Evolutionary conservation across 2,329 filamentous ascomycete species (phyloP), one percentile per base, ranked within the genome.

Genomic region (Colletotrichum lini): DNA sequence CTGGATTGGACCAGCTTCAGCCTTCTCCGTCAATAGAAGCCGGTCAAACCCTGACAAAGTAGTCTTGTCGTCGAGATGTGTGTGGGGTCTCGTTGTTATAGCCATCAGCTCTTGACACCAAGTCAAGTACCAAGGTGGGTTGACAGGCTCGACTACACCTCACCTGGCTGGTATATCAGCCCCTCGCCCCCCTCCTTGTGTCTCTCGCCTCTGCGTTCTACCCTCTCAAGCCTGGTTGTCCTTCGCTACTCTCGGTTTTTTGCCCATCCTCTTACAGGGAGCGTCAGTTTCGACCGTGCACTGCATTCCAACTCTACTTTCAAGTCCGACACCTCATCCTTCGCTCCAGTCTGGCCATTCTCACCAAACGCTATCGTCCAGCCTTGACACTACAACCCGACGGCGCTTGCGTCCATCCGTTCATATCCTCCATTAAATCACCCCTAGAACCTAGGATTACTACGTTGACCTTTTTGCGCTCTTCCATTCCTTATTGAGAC

Each of bases 11-110:
- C 50, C 65, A 68, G 64, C 52, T 63, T 58, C 68, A 63, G 68
- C 64, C 57, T 57, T 62, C 64, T 71, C 57, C 57, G 68, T 71
- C 68, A 58, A 67, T 47, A 38, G 68, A 58, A 58, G 23, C 57
- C 63, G n/a, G 30, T 45, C 49, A 61, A 67, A 47, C 57, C 15
- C 47, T 23, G 45, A 58, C 44, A 58, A 58, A 38, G 15, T 45
- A 53, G 68, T 58, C 52, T 52, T 54, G 52, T 45, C 63, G 13
- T 18, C 23, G 7, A 38, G 30, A 44, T 53, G 50, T 62, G 64
- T 44, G 58, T 57, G 58, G 45, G n/a, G 26, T 61, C 44, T 58
- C 10, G 40, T 30, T 30, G 26, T 63, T 13, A 35, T 45, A 21
- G n/a, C 63, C 35, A 35, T 42, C 42, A 53, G 23, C 64, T 45